Evolutionary conservation across 140 eudicot genomes (phyloP), one percentile per base, ranked within the genome.

Genomic region (Erigeron philadelphicus): DNA sequence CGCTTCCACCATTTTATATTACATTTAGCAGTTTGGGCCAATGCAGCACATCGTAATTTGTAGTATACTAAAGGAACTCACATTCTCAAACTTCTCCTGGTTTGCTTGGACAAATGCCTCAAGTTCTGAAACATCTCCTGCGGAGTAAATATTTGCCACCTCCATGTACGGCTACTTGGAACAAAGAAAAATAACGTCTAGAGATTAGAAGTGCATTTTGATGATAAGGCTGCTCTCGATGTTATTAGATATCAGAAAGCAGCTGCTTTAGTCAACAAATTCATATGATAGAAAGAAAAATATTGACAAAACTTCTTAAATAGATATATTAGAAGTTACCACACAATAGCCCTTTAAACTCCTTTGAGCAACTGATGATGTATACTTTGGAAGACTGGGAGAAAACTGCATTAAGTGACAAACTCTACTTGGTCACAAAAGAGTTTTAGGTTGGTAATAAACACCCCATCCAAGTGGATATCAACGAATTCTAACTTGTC

Each of bases 291-390:
- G 38, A 2, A 31, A 31, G 3, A 31, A 31, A 31, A 31, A 31
- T 31, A 31, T 31, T 31, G 38, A 31, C 38, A 31, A 31, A 31
- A 31, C 35, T 19, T 54, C 7, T 43, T 31, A 11, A 11, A 43
- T 31, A 55, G 42, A 17, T 57, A 68, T 12, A 61, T 50, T 38
- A 55, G 57, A 45, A 46, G 64, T 72, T 82, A 94, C 99, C 99
- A 87, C 95, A 78, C 84, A 73, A 53, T 79, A 87, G 74, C 80
- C 80, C 83, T 89, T 94, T 52, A 94, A 68, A 81, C 76, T 94
- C 84, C 99, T 87, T 82, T 89, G 97, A 81, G 97, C 99, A 57
- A 76, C 91, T n/a, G 99, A 66, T 45, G 99, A 94, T 49, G 99
- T 80, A 63, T 94, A 94, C 84, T 94, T 94, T 0, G 99, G 95